Evolutionary conservation across 768 basidiomycete genomes (phyloP), one percentile per base, ranked within the genome.

Genomic region (Russula sp.): DNA sequence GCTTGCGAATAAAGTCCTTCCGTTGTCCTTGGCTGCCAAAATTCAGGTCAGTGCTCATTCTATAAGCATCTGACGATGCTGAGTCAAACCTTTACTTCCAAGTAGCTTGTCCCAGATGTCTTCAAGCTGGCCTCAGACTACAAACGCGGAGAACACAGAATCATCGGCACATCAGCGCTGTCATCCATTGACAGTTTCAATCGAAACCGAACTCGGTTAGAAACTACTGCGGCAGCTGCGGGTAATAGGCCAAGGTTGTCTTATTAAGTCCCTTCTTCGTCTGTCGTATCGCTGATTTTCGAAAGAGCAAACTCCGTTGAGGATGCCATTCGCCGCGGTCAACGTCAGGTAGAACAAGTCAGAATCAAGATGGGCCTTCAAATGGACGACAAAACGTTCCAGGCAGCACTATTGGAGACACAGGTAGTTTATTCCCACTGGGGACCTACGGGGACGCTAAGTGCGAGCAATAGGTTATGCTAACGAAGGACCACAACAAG

Each of bases 321-420:
- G 71, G 96, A 98, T 70, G 83, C 90, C 2, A 82, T 95, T 36
- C 84, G 90, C 34, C 83, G 94, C 52, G 91, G 91, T 14, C 95
- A 97, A 75, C 81, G 91, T 65, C 92, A 94, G 69, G 88, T 95
- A 2, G 93, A 97, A 70, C 90, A 94, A 70, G 87, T 84, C 28
- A 94, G 92, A 75, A 80, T 97, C 59, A 92, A 94, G 73, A 82
- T 90, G 72, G 90, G 88, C 64, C 86, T 97, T 83, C 90, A 93
- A 76, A 92, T 98, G 85, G 97, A 99, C 73, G 97, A 98, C 74
- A 88, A 82, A 73, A 84, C 89, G 5, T 99, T 98, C 75, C 92
- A 95, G 71, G 79, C 86, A 5, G 83, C 81, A 46, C 78, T 99
- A 56, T 79, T 94, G 24, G 94, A 97, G 70, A 92, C 93, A 2